Percentiles rank a stretch among this genome's conserved stretches.
These are phyloP conservation scores for Hypholoma fasciculare DNA, from an alignment of 768 basidiomycete species.

Conservation along the genomic window DNA sequence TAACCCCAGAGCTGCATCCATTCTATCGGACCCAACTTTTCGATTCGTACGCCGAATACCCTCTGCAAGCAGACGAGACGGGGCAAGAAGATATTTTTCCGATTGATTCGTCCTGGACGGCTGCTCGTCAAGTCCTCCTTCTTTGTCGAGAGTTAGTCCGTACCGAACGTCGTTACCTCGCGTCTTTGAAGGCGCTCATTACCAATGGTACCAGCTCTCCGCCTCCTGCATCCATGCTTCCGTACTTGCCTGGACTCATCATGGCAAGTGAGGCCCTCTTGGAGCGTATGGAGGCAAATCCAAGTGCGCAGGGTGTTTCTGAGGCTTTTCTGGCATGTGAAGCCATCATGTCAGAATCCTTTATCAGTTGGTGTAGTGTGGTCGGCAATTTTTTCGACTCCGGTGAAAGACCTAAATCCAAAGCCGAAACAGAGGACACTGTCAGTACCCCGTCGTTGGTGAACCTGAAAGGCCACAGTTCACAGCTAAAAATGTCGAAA, in stretches of 20 bases:
- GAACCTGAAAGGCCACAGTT: conserved; percentile 6
- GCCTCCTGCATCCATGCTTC: conserved; percentile 52
- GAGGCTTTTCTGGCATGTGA: conserved; percentile 56
- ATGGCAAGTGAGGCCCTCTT: conserved; percentile 50
- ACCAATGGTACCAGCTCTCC: conserved; percentile 39
- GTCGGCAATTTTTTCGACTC: conserved; percentile 48
- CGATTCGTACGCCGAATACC: conserved; percentile 26
- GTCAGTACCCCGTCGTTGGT: background rate
- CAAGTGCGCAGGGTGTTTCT: conserved; percentile 65
- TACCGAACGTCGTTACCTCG: conserved; percentile 43
- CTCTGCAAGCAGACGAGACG: conserved; percentile 19
- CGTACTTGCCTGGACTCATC: conserved; percentile 52
- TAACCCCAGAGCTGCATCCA: conserved; percentile 17
- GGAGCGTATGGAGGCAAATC: conserved; percentile 53
- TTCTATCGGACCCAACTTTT: conserved; percentile 23
- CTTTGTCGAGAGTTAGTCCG: conserved; percentile 41
- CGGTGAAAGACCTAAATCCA: conserved; percentile 11
- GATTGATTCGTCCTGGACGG: conserved; percentile 31
- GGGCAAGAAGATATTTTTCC: conserved; percentile 9
- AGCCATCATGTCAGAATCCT: conserved; percentile 52
- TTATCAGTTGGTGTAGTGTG: conserved; percentile 60
- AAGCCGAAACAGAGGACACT: conserved; percentile 9
- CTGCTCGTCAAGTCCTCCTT: conserved; percentile 36
- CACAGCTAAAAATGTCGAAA: conserved; percentile 4
- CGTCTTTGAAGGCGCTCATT: conserved; percentile 32